These are phyloP conservation scores for Jacaranda copaia DNA, from an alignment of 257 asterid species.

Conservation along the genomic window DNA sequence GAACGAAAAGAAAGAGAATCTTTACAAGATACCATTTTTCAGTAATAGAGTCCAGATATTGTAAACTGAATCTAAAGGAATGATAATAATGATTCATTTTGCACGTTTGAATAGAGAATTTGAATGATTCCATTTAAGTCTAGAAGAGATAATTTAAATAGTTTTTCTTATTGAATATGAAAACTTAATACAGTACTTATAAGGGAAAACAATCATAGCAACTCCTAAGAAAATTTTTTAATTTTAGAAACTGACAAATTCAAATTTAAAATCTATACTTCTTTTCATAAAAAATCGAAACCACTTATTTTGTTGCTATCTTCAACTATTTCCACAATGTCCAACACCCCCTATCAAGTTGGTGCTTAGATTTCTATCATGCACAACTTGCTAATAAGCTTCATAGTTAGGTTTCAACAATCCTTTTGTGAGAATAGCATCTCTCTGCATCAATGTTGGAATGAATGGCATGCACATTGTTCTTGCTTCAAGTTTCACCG, in stretches of 20 bases:
- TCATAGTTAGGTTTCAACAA: neutral
- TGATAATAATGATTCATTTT: neutral
- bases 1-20: neutral
- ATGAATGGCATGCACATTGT: neutral
- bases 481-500: neutral
- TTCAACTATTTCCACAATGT: too few relatives aligned
- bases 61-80: neutral
- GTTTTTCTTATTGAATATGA: too few relatives aligned
- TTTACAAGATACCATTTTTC: neutral
- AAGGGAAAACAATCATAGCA: too few relatives aligned
- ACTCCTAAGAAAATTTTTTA: too few relatives aligned
- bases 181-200: too few relatives aligned
- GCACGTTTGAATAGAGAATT: too few relatives aligned
- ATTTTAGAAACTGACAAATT: too few relatives aligned
- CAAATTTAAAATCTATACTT: too few relatives aligned
- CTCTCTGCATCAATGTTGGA: neutral
- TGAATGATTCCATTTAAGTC: too few relatives aligned
- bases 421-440: neutral
- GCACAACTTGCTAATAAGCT: neutral
- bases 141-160: too few relatives aligned
- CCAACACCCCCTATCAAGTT: neutral
- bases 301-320: too few relatives aligned
- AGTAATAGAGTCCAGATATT: constrained; percentile 9
- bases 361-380: constrained; percentile 16
- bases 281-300: too few relatives aligned